Evolutionary conservation across 192 early-diverging fungal species (phyloP).

Genomic region (Thoreauomyces humboldtii): DNA sequence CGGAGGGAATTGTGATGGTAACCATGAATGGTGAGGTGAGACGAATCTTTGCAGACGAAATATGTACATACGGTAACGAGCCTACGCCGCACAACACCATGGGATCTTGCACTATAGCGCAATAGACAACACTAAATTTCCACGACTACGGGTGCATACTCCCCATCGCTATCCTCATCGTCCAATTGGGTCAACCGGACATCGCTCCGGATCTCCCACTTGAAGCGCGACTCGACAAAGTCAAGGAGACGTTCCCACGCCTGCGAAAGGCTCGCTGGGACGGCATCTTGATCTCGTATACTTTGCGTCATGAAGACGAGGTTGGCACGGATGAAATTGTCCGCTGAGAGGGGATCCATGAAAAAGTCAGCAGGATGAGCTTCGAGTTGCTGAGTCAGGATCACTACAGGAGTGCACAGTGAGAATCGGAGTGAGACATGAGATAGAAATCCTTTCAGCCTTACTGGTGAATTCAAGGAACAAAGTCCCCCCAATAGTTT

Average conservation of each 20-base stretch:
- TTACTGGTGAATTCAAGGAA: conserved; percentile 60
- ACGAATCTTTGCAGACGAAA: too few species aligned
- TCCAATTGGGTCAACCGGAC: conserved; percentile 48
- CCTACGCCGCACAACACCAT: too few species aligned
- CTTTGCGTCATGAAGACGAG: conserved; percentile 43
- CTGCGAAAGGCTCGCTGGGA: conserved; percentile 28
- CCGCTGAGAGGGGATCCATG: conserved; percentile 59
- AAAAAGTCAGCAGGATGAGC: conserved; percentile 74
- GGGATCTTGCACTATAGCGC: too few species aligned
- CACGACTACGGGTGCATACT: conserved; percentile 41
- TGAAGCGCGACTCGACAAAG: conserved; percentile 55
- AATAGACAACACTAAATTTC: too few species aligned
- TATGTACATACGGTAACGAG: too few species aligned
- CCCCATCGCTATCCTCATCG: conserved; percentile 35
- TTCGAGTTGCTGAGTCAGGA: conserved; percentile 48
- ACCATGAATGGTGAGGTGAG: too few species aligned
- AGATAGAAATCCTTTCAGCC: not conserved
- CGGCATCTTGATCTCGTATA: conserved; percentile 22
- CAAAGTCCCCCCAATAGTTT: conserved; percentile 34
- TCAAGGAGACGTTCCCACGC: conserved; percentile 48
- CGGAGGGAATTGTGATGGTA: too few species aligned
- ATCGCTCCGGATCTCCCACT: conserved; percentile 64
- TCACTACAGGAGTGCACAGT: not conserved
- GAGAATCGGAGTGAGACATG: not conserved
- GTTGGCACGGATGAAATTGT: conserved; percentile 60